phyloP scores from a whole-genome alignment of 306 rosid genomes.

The Cyclanthera cordifolia region DNA sequence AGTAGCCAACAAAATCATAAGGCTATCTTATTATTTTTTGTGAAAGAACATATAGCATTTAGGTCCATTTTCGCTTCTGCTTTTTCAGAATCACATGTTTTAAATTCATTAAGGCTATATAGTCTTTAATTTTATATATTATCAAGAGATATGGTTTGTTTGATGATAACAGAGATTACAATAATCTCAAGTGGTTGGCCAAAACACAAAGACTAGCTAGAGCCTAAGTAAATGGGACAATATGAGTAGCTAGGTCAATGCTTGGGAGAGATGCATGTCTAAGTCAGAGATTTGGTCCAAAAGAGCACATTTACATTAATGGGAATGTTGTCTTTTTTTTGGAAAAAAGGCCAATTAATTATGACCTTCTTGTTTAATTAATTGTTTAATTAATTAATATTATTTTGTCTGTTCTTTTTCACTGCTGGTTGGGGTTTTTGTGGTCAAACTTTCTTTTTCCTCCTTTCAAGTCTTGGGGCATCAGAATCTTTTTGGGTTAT shows the following conservation, averaged over 20 bases:
- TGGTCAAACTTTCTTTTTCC: slow-evolving; percentile 13
- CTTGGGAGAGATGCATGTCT: background rate
- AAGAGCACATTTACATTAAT: background rate
- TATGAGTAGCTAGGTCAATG: slow-evolving; percentile 11
- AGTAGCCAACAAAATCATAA: background rate
- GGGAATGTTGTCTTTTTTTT: slow-evolving; percentile 10
- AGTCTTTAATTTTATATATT: background rate
- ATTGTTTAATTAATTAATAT: background rate
- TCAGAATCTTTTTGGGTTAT: slow-evolving; percentile 10
- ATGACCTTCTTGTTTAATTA: background rate
- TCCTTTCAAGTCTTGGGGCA: slow-evolving; percentile 4
- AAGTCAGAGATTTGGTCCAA: slow-evolving; percentile 13
- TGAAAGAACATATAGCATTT: background rate
- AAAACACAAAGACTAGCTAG: background rate
- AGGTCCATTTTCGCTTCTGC: background rate
- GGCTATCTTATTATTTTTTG: background rate
- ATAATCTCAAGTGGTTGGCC: slow-evolving; percentile 1
- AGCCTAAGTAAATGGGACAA: background rate
- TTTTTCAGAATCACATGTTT: background rate
- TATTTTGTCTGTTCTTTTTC: background rate
- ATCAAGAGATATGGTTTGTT: background rate
- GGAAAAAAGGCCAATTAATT: background rate
- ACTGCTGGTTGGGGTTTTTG: background rate
- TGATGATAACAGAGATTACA: background rate
- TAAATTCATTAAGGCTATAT: background rate